Evolutionary conservation across 164 flowering plant species (phyloP).

Genomic region (Kingdonia uniflora): DNA sequence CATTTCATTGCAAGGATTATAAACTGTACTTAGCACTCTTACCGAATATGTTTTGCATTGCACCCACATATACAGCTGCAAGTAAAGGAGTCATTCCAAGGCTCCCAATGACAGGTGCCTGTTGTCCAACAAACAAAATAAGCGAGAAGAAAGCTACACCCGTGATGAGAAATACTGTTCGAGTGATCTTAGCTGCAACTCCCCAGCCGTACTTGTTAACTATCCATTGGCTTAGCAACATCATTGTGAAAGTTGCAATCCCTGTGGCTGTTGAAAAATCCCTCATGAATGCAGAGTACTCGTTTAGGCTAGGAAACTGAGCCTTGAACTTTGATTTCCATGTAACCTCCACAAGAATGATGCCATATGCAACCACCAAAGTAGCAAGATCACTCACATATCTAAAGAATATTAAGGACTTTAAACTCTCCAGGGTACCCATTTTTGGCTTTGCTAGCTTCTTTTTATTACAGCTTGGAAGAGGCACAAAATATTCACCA

Average conservation of each 20-base stretch:
- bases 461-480: conserved; percentile 73
- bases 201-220: no score
- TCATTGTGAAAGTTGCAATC: no score
- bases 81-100: conserved; percentile 91
- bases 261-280: conserved; percentile 95
- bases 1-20: conserved; percentile 99
- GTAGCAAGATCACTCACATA: no score
- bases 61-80: no score
- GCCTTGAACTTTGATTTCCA: no score
- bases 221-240: no score
- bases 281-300: conserved; percentile 95
- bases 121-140: conserved; percentile 61
- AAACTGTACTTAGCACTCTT: conserved; percentile 97
- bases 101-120: conserved; percentile 51
- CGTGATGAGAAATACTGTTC: conserved; percentile 73
- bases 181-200: no score
- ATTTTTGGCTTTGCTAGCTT: conserved; percentile 70
- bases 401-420: no score
- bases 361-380: conserved; percentile 99
- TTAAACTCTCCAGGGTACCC: no score
- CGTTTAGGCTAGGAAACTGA: conserved; percentile 97
- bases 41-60: conserved; percentile 90
- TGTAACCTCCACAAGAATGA: conserved; percentile 98
- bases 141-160: conserved; percentile 96
- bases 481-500: conserved; percentile 72